A percentile compares a stretch with the other conserved stretches of the same genome.
Conservation (phyloP, 2,329 filamentous ascomycete species). For the Claviceps quebecensis region DNA sequence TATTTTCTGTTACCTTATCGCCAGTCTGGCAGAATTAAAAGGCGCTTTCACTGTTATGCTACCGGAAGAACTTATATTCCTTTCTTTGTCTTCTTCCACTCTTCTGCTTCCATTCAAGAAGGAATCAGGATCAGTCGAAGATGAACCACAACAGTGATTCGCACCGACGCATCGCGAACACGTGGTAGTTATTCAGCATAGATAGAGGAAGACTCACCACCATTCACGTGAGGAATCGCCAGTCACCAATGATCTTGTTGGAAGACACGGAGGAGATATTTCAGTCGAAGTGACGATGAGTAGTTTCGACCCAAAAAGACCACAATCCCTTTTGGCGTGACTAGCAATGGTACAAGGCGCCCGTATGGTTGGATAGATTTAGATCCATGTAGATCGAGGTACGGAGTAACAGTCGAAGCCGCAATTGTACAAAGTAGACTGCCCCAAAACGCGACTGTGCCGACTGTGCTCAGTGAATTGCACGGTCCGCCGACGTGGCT, state of each 20-base stretch:
- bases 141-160: not conserved
- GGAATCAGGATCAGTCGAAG: not conserved
- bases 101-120: not conserved
- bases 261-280: not conserved
- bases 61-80: not conserved
- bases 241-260: not conserved
- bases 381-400: not conserved
- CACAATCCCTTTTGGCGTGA: not conserved
- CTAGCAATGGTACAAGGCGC: not conserved
- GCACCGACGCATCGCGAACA: not conserved
- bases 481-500: slow-evolving; percentile 1
- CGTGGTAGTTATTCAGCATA: not conserved
- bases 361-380: not conserved
- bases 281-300: not conserved
- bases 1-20: not conserved
- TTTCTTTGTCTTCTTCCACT: not conserved
- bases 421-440: not conserved
- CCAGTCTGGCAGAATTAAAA: not conserved
- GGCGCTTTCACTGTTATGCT: not conserved
- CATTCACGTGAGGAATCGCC: not conserved
- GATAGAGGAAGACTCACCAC: not conserved
- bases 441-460: not conserved
- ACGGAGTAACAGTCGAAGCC: slow-evolving; percentile 1
- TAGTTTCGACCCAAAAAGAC: not conserved
- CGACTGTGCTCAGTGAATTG: not conserved